Evolutionary conservation across 495 filamentous ascomycete species (phyloP).

Genomic region (Glarea lozoyensis): DNA sequence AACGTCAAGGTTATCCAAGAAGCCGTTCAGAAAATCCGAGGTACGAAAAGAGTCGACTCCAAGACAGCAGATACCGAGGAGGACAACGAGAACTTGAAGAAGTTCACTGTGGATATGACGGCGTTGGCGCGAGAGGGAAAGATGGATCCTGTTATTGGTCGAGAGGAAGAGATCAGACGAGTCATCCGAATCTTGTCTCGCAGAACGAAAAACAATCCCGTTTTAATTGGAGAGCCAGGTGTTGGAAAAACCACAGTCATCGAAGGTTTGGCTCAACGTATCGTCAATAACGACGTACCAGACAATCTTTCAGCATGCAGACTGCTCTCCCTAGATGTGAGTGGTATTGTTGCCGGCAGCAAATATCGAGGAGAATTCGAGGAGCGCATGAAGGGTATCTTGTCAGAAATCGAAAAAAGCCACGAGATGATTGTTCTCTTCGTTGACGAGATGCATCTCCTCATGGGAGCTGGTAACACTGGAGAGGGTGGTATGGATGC

Average conservation of each 20-base stretch:
- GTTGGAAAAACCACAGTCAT: constrained; percentile 98
- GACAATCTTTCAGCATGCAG: constrained; percentile 93
- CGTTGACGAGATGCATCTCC: constrained; percentile 95
- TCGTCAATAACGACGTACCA: constrained; percentile 91
- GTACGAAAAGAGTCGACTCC: constrained; percentile 84
- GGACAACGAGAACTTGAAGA: constrained; percentile 89
- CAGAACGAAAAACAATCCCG: constrained; percentile 97
- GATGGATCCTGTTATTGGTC: constrained; percentile 94
- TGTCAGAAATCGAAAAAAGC: constrained; percentile 95
- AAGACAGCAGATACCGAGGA: constrained; percentile 86
- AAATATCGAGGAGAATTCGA: constrained; percentile 98
- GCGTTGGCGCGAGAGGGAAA: constrained; percentile 88
- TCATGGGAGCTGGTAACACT: constrained; percentile 91
- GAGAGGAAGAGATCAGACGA: constrained; percentile 92
- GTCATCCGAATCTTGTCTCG: constrained; percentile 89
- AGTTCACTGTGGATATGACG: constrained; percentile 98
- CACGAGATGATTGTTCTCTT: constrained; percentile 96
- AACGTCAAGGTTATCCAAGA: constrained; percentile 83
- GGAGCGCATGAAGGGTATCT: constrained; percentile 95
- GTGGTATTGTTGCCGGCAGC: constrained; percentile 88
- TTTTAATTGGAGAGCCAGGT: constrained; percentile 89
- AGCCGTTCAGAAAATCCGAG: constrained; percentile 81
- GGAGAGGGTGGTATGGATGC: constrained; percentile 99
- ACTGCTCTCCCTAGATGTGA: constrained; percentile 88
- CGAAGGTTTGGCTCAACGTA: constrained; percentile 89